Percentiles rank a stretch among this genome's conserved stretches.
These are phyloP conservation scores for Podospora pseudopauciseta DNA, from an alignment of 495 filamentous ascomycete genomes.

Conservation along the genomic window DNA sequence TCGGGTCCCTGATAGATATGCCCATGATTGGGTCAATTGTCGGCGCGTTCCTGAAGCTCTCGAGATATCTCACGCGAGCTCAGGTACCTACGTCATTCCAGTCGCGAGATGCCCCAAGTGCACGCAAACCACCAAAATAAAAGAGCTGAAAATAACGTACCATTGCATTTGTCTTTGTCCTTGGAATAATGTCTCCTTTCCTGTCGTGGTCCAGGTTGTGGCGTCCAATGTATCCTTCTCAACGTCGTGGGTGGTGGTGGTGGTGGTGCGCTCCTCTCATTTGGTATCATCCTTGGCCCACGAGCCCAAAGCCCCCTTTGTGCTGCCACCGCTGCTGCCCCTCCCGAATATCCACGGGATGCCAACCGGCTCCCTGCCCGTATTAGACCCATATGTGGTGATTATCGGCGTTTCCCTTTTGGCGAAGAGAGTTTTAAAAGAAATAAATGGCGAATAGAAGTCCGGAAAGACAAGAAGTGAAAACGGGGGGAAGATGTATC, in stretches of 20 bases:
- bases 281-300: not conserved
- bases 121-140: not conserved
- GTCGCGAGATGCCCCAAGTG: not conserved
- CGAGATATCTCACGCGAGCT: too few relatives aligned
- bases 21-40: not conserved
- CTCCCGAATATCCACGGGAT: not conserved
- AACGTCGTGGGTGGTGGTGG: not conserved
- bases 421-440: not conserved
- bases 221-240: not conserved
- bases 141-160: not conserved
- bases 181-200: not conserved
- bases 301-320: conserved; percentile 6
- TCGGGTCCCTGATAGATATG: not conserved
- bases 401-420: not conserved
- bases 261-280: not conserved
- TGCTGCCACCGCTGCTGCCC: not conserved
- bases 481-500: not conserved
- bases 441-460: not conserved
- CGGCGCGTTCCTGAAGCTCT: too few relatives aligned
- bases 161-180: not conserved
- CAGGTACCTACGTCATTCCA: not conserved
- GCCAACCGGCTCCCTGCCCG: not conserved
- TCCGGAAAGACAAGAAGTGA: not conserved
- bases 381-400: not conserved
- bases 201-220: not conserved